Conservation (phyloP, 768 basidiomycete species). For the Udeniomyces megalosporus region DNA sequence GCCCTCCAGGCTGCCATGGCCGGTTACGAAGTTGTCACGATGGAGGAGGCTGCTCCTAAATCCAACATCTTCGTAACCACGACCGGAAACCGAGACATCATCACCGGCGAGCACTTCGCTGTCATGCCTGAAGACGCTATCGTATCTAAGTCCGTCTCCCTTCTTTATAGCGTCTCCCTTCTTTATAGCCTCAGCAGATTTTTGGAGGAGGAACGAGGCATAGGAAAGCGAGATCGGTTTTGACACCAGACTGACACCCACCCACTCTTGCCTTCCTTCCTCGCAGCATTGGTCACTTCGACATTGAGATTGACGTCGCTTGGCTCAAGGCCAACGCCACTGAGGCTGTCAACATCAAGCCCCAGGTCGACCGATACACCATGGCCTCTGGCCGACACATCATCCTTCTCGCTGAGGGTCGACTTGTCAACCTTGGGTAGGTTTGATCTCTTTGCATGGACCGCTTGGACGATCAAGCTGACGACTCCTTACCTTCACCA, state of each 20-base stretch:
- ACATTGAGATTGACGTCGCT: slow-evolving; percentile 70
- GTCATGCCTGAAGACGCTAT: slow-evolving; percentile 98
- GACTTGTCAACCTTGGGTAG: slow-evolving; percentile 56
- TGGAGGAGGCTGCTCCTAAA: slow-evolving; percentile 88
- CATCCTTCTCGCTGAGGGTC: slow-evolving; percentile 94
- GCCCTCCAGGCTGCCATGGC: slow-evolving; percentile 99
- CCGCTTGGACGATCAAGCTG: slow-evolving; percentile 49
- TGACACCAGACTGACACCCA: not conserved
- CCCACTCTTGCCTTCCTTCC: slow-evolving; percentile 43
- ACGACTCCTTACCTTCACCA: too few species aligned
- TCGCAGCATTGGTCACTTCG: slow-evolving; percentile 34
- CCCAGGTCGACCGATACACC: slow-evolving; percentile 95
- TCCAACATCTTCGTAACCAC: slow-evolving; percentile 92
- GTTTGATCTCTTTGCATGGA: too few species aligned
- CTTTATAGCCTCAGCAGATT: not conserved
- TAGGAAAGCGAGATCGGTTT: not conserved
- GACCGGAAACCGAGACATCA: slow-evolving; percentile 97
- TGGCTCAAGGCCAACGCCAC: slow-evolving; percentile 91
- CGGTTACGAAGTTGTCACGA: slow-evolving; percentile 94
- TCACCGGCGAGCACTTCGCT: slow-evolving; percentile 74
- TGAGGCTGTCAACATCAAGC: slow-evolving; percentile 77
- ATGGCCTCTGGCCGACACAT: slow-evolving; percentile 84
- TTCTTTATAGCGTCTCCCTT: not conserved
- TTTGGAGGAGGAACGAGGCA: not conserved
- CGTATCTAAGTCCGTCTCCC: slow-evolving; percentile 66